Base-by-base conservation (phyloP, 2,329 filamentous ascomycete species). In the Decorospora gaudefroyi region DNA sequence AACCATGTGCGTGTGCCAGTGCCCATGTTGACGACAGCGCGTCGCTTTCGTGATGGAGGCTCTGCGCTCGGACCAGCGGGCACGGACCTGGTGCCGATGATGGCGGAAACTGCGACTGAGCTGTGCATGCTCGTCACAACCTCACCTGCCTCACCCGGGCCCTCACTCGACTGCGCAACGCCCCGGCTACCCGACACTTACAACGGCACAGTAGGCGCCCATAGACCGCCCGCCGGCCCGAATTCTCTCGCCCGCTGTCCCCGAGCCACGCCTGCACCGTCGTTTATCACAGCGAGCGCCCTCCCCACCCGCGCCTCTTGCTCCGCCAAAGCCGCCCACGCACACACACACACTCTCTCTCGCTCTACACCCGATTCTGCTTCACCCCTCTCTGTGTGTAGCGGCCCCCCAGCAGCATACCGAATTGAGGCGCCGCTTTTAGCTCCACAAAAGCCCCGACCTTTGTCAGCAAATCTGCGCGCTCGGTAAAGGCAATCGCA, bases 191-290 rank as follows among this genome's bases (percentile, higher is more conserved):
- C 17, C 51, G 41, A 49, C 46, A 43, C 42, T 41, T 18, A 28
- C 46, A 38, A 32, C 22, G 46, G 30, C 36, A 41, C 49, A 41
- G 35, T 45, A 30, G 41, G 25, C 13, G 27, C 33, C 40, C 39
- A 33, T n/a, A n/a, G n/a, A n/a, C n/a, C n/a, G n/a, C n/a, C n/a
- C n/a, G n/a, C n/a, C n/a, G n/a, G n/a, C n/a, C n/a, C n/a, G n/a
- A n/a, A n/a, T n/a, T n/a, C n/a, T n/a, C n/a, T n/a, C n/a, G n/a
- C 43, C 45, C 46, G 44, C 55, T 46, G 49, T 45, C 45, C 46
- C 42, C 62, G 55, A 57, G 41, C 55, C 64, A 55, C 66, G 66
- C 65, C 66, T 69, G 66, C 66, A 69, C 66, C 67, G 67, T 66
- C 65, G 50, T 49, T 49, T 61, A 53, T 39, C 29, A 28, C 42